Evolutionary conservation across 2,329 filamentous ascomycete species (phyloP).

Genomic region (Myriosclerotinia curreyana): DNA sequence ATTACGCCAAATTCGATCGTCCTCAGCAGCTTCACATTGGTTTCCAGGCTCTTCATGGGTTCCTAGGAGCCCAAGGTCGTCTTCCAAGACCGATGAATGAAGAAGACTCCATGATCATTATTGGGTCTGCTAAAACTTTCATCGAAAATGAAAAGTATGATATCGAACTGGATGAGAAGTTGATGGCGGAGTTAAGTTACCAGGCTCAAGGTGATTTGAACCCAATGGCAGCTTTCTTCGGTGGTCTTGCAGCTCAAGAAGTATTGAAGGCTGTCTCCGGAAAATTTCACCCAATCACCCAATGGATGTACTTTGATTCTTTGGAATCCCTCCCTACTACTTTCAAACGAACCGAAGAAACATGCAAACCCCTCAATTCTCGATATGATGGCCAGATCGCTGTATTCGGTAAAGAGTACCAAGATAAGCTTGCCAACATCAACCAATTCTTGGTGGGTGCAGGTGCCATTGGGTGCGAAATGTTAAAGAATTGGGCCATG

Average conservation of each 20-base stretch:
- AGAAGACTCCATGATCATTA: slow-evolving; percentile 73
- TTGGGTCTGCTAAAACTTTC: slow-evolving; percentile 72
- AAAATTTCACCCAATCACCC: slow-evolving; percentile 93
- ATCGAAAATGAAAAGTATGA: slow-evolving; percentile 72
- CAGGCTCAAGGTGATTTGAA: slow-evolving; percentile 88
- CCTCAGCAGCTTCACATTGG: slow-evolving; percentile 89
- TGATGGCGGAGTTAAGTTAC: slow-evolving; percentile 89
- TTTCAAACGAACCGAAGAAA: slow-evolving; percentile 72
- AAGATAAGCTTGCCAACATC: slow-evolving; percentile 87
- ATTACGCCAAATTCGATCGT: slow-evolving; percentile 97
- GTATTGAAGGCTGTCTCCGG: slow-evolving; percentile 95
- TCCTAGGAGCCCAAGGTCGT: slow-evolving; percentile 69
- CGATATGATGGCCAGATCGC: slow-evolving; percentile 97
- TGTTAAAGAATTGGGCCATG: slow-evolving; percentile 99
- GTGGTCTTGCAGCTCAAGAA: slow-evolving; percentile 89
- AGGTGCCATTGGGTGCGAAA: slow-evolving; percentile 96
- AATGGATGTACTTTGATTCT: slow-evolving; percentile 97
- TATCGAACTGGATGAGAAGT: slow-evolving; percentile 84
- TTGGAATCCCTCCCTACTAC: slow-evolving; percentile 87
- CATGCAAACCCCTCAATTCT: slow-evolving; percentile 79
- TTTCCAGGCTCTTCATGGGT: slow-evolving; percentile 87
- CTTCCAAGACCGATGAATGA: slow-evolving; percentile 82
- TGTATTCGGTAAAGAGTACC: slow-evolving; percentile 89
- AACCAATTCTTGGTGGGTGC: slow-evolving; percentile 94
- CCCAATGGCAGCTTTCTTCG: slow-evolving; percentile 92